A percentile compares a stretch with the other conserved stretches of the same genome.
These are phyloP conservation scores for Dittrichia graveolens DNA, from an alignment of 129 eudicot species.

Conservation along the genomic window DNA sequence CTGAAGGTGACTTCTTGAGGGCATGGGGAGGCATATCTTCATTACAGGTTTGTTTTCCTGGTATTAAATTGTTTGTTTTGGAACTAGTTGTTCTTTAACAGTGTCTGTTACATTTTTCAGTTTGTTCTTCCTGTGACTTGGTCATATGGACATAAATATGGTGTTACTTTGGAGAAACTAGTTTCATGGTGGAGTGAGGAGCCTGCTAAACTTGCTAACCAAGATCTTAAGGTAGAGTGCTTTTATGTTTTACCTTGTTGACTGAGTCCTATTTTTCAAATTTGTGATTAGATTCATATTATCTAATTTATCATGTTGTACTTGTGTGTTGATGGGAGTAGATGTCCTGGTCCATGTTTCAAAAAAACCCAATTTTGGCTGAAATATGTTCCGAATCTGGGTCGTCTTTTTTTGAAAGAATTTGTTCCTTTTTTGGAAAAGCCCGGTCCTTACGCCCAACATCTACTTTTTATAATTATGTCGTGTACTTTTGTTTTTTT, in stretches of 20 bases:
- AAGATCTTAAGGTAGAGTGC: slow-evolving; percentile 48
- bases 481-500: too few relatives aligned
- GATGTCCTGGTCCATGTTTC: too few relatives aligned
- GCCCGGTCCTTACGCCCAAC: too few relatives aligned
- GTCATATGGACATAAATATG: slow-evolving; percentile 81
- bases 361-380: too few relatives aligned
- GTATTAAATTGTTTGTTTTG: neutral
- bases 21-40: slow-evolving; percentile 99
- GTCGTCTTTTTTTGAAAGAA: too few relatives aligned
- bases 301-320: neutral
- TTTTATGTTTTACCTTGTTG: neutral
- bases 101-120: slow-evolving; percentile 42
- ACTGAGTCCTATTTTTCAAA: neutral
- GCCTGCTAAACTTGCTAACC: slow-evolving; percentile 98
- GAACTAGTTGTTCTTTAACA: neutral
- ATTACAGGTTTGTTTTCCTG: slow-evolving; percentile 61
- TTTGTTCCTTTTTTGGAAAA: too few relatives aligned
- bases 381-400: too few relatives aligned
- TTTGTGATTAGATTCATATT: neutral
- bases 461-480: too few relatives aligned
- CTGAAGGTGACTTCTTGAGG: slow-evolving; percentile 81
- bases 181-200: slow-evolving; percentile 96
- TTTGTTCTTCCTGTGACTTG: slow-evolving; percentile 97
- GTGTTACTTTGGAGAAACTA: slow-evolving; percentile 73
- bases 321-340: neutral